Conservation (phyloP, 1,139 yeast species). For the Tardiomyces digboiensis region DNA sequence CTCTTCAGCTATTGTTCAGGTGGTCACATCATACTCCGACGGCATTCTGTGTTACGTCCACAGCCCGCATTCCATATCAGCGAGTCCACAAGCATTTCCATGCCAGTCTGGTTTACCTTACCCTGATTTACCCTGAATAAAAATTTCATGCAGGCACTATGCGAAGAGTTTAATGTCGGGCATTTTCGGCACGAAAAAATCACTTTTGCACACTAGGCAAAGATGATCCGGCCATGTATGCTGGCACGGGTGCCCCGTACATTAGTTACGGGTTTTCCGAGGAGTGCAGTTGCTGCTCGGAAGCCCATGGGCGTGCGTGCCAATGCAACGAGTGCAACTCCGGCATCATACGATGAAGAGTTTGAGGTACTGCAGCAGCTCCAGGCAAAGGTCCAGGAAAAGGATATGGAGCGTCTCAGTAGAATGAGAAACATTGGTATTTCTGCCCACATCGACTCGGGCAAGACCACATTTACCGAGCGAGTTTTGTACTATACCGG, state of each 20-base stretch:
- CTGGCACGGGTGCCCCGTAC: not conserved
- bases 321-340: constrained; percentile 20
- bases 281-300: not conserved
- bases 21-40: too few relatives aligned
- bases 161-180: not conserved
- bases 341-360: constrained; percentile 24
- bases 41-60: too few relatives aligned
- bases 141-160: not conserved
- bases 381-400: constrained; percentile 40
- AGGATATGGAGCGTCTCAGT: constrained; percentile 44
- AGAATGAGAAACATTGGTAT: constrained; percentile 91
- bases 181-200: too few relatives aligned
- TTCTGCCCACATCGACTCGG: constrained; percentile 96
- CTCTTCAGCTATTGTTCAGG: too few relatives aligned
- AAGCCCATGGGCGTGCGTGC: constrained; percentile 27
- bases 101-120: too few relatives aligned
- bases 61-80: too few relatives aligned
- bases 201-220: too few relatives aligned
- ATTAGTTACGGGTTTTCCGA: not conserved
- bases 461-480: constrained; percentile 95
- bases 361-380: constrained; percentile 29
- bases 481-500: constrained; percentile 96
- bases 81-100: too few relatives aligned
- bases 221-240: not conserved
- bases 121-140: not conserved